These are phyloP conservation scores for Rugonectria rugulosa DNA, from an alignment of 2,329 filamentous ascomycete species.

Conservation along the genomic window DNA sequence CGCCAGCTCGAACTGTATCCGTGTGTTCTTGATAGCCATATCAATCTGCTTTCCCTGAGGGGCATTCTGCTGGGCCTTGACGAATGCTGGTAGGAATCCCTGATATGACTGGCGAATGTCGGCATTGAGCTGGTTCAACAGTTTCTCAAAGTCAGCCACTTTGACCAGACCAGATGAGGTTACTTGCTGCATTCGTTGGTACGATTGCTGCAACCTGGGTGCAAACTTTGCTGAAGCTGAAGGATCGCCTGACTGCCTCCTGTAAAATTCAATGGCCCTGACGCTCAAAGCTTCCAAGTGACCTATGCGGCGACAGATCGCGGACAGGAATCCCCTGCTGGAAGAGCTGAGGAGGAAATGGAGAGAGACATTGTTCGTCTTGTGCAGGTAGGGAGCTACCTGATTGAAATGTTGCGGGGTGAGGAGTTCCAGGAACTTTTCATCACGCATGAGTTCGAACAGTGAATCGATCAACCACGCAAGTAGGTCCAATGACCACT, in stretches of 20 bases:
- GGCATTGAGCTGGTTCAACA: slow-evolving; percentile 58
- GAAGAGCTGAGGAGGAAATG: slow-evolving; percentile 76
- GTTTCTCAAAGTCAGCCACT: slow-evolving; percentile 67
- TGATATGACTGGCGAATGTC: slow-evolving; percentile 62
- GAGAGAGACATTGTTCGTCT: slow-evolving; percentile 64
- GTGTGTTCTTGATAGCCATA: slow-evolving; percentile 53
- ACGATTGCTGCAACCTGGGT: slow-evolving; percentile 63
- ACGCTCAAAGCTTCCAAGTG: slow-evolving; percentile 61
- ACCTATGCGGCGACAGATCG: slow-evolving; percentile 69
- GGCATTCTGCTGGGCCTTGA: slow-evolving; percentile 56
- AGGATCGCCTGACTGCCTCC: slow-evolving; percentile 53
- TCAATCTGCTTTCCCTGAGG: slow-evolving; percentile 54
- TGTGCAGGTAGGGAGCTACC: slow-evolving; percentile 59
- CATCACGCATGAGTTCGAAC: slow-evolving; percentile 62
- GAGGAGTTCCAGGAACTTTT: slow-evolving; percentile 60
- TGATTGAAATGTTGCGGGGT: slow-evolving; percentile 55
- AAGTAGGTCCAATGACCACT: slow-evolving; percentile 79
- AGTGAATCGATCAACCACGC: slow-evolving; percentile 68
- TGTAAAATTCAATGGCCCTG: slow-evolving; percentile 60
- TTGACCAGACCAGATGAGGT: slow-evolving; percentile 62
- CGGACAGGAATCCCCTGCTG: slow-evolving; percentile 75
- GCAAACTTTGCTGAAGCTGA: slow-evolving; percentile 48
- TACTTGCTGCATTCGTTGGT: slow-evolving; percentile 61
- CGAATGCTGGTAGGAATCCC: slow-evolving; percentile 52
- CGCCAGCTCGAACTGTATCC: slow-evolving; percentile 58